Base-by-base conservation (phyloP, 306 rosid genomes). In the Corylus americana region DNA sequence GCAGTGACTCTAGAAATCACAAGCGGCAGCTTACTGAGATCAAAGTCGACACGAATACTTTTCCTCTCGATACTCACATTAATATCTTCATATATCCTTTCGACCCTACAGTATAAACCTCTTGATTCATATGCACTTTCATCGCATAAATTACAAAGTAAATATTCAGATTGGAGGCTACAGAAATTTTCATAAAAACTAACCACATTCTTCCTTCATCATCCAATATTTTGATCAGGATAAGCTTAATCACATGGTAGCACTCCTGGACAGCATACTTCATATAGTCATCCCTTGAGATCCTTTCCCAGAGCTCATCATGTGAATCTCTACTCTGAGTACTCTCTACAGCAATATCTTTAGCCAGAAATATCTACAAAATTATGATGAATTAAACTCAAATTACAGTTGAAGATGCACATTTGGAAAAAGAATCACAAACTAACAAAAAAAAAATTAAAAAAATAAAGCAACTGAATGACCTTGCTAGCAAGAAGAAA, bases 401-500 rank as follows among this genome's bases (percentile, higher is more conserved):
- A 22, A 37, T 8, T 39, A 22, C 17, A 37, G 44, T 6, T 47
- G 29, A 22, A 55, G 62, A 44, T 18, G 11, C 10, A n/a, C 17
- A 68, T 54, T 49, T 63, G 13, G 18, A 72, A 55, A 17, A 3
- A 53, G 64, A 63, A 67, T 53, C 20, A 67, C 4, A 61, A 64
- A 61, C 18, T 18, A 77, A 69, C 29, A 5, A 48, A 74, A 18
- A 49, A 54, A 54, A 25, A 75, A 75, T 22, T 22, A 22, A 16
- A 7, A 13, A 49, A 51, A 54, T 27, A 54, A 50, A 73, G 74
- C 57, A 77, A 54, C 13, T 27, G 14, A 73, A 48, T 57, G 53
- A 94, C 98, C 98, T 94, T 94, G 98, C 98, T 94, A 70, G 97
- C 90, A 68, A 94, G 97, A 78, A 94, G 97, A 81, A 94, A 92